These are phyloP conservation scores for Arthroderma uncinatum DNA, from an alignment of 2,329 filamentous ascomycete species.

Conservation along the genomic window DNA sequence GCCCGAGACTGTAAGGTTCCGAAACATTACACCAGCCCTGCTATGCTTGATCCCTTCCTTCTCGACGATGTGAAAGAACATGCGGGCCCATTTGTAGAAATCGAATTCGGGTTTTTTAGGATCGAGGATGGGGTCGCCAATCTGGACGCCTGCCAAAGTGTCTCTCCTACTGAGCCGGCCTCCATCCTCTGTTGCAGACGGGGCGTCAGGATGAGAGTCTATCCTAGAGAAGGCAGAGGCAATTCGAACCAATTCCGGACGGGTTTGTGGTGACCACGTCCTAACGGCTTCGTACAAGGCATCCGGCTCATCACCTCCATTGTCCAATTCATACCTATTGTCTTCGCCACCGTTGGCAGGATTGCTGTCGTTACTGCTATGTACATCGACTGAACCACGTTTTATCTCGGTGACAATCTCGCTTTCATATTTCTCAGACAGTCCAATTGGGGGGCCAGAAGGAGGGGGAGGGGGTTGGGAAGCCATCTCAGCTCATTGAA, in stretches of 20 bases:
- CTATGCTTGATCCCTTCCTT: slow-evolving; percentile 45
- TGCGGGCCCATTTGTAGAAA: slow-evolving; percentile 42
- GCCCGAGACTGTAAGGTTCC: slow-evolving; percentile 55
- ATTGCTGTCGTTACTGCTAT: not conserved
- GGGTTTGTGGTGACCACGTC: slow-evolving; percentile 8
- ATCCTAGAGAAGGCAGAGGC: slow-evolving; percentile 14
- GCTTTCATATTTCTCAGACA: not conserved
- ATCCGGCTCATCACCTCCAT: not conserved
- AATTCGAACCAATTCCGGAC: slow-evolving; percentile 12
- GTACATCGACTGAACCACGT: not conserved
- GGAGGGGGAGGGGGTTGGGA: not conserved
- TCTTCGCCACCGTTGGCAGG: not conserved
- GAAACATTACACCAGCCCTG: slow-evolving; percentile 52
- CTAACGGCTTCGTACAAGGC: slow-evolving; percentile 12
- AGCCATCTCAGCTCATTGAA: not conserved
- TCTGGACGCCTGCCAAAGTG: slow-evolving; percentile 30
- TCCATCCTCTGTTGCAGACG: not conserved
- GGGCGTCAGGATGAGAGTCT: not conserved
- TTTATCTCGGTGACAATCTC: not conserved
- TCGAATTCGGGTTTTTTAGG: slow-evolving; percentile 43
- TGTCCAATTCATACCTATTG: not conserved
- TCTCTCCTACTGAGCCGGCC: slow-evolving; percentile 19
- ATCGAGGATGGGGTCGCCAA: slow-evolving; percentile 42
- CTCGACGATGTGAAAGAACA: slow-evolving; percentile 41
- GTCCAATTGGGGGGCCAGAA: not conserved